Conservation (phyloP, 2,329 filamentous ascomycete genomes). For the Alternaria sp. region DNA sequence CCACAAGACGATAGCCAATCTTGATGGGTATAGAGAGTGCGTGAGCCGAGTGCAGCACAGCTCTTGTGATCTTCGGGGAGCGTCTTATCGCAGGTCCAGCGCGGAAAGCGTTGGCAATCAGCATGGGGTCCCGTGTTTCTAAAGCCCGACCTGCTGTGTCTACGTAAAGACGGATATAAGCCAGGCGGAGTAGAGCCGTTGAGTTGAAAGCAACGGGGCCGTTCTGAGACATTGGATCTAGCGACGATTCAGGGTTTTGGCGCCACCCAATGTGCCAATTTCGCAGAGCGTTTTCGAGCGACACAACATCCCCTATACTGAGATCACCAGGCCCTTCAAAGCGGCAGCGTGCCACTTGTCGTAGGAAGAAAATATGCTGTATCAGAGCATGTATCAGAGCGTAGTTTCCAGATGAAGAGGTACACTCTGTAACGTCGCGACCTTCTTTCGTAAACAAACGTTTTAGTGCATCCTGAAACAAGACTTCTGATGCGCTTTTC, state of each 20-base stretch:
- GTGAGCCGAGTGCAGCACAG: constrained; percentile 73
- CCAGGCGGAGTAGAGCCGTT: constrained; percentile 66
- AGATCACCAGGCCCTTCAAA: constrained; percentile 46
- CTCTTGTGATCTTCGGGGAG: constrained; percentile 67
- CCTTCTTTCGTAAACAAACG: constrained; percentile 47
- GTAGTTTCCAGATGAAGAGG: constrained; percentile 66
- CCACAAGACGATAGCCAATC: constrained; percentile 53
- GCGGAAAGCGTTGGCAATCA: constrained; percentile 69
- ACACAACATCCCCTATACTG: constrained; percentile 52
- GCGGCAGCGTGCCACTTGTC: constrained; percentile 58
- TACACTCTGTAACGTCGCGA: constrained; percentile 43
- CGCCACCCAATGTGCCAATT: constrained; percentile 56
- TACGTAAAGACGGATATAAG: constrained; percentile 71
- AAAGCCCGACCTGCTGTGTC: constrained; percentile 70
- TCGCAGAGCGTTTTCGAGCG: constrained; percentile 55
- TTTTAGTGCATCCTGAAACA: constrained; percentile 47
- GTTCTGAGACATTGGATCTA: constrained; percentile 62
- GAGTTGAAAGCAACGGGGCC: constrained; percentile 73
- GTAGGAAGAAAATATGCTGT: constrained; percentile 75
- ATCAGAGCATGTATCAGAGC: constrained; percentile 75
- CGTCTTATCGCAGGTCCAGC: constrained; percentile 67
- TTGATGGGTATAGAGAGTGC: constrained; percentile 73
- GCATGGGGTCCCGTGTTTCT: constrained; percentile 69
- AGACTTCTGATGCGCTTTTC: constrained; percentile 33
- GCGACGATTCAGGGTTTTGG: constrained; percentile 52